A percentile compares a stretch with the other conserved stretches of the same genome.
Conservation (phyloP, 108 stramenopile species). For the Schizochytrium sp. region DNA sequence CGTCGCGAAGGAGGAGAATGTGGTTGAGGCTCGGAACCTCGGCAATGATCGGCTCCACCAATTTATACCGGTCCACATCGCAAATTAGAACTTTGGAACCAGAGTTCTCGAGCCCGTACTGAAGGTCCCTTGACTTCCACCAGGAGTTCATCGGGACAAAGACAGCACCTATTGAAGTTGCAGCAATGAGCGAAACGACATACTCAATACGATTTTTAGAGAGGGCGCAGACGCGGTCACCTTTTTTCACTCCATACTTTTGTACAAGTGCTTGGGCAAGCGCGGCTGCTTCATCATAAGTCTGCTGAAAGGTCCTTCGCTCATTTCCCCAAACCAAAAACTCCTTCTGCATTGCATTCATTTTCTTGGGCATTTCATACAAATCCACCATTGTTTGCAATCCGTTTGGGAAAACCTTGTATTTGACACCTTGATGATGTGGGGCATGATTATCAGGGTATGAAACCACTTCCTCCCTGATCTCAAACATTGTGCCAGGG, state of each 20-base stretch:
- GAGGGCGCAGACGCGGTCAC: constrained; percentile 48
- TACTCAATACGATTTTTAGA: background rate
- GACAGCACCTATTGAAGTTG: background rate
- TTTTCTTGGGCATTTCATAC: background rate
- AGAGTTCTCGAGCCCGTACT: background rate
- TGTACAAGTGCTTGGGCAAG: constrained; percentile 4
- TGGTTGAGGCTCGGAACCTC: background rate
- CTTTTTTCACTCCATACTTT: background rate
- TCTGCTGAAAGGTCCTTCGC: constrained; percentile 9
- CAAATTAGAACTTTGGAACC: constrained; percentile 30
- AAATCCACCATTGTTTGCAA: constrained; percentile 35
- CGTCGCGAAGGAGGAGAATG: background rate
- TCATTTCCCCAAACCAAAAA: constrained; percentile 31
- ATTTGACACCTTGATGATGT: constrained; percentile 36
- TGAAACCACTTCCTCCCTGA: background rate
- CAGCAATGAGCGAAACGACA: constrained; percentile 20
- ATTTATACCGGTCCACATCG: background rate
- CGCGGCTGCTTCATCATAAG: background rate
- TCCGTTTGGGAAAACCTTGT: constrained; percentile 19
- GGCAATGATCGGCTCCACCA: constrained; percentile 21
- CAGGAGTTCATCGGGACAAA: constrained; percentile 49
- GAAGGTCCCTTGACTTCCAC: constrained; percentile 19
- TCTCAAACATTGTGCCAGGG: background rate
- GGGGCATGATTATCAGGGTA: constrained; percentile 23
- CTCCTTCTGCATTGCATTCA: background rate